Conservation (phyloP, 2,329 filamentous ascomycete genomes). For the Fusarium illudens region DNA sequence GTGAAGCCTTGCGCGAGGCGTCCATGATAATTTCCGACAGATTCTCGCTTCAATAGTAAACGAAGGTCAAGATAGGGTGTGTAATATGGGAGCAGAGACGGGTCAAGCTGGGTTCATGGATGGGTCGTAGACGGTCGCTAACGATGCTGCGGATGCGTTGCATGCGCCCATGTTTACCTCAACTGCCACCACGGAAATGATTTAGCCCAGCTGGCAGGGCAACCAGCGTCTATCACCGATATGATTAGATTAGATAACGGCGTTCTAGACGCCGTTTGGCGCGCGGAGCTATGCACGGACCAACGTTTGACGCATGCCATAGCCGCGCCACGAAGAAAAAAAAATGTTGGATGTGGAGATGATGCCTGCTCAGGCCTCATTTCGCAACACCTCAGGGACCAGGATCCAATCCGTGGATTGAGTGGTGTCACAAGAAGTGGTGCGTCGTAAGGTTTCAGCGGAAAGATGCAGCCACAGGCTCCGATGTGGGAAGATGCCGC, state of each 20-base stretch:
- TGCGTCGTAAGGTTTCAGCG: slow-evolving; percentile 32
- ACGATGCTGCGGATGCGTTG: slow-evolving; percentile 12
- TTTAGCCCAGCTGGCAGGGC: slow-evolving; percentile 32
- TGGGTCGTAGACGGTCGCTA: slow-evolving; percentile 24
- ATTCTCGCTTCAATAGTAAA: slow-evolving; percentile 17
- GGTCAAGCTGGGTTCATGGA: slow-evolving; percentile 36
- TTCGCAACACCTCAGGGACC: slow-evolving; percentile 10
- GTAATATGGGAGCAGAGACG: slow-evolving; percentile 15
- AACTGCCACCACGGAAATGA: neutral
- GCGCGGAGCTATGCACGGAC: slow-evolving; percentile 26
- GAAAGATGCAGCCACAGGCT: neutral
- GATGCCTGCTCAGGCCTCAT: slow-evolving; percentile 14
- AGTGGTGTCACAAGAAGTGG: slow-evolving; percentile 32
- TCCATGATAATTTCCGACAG: slow-evolving; percentile 48
- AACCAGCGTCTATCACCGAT: slow-evolving; percentile 23
- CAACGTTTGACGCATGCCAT: neutral
- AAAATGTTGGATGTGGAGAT: slow-evolving; percentile 12
- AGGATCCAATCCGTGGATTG: slow-evolving; percentile 10
- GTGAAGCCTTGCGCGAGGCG: slow-evolving; percentile 47
- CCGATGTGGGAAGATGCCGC: neutral
- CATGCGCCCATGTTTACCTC: slow-evolving; percentile 18
- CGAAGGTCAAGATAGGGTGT: slow-evolving; percentile 6
- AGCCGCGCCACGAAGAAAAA: neutral
- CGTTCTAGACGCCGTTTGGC: neutral
- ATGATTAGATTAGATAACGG: neutral